Evolutionary conservation across 139 green algal genomes (phyloP).

Genomic region (Tetradesmus obliquus): DNA sequence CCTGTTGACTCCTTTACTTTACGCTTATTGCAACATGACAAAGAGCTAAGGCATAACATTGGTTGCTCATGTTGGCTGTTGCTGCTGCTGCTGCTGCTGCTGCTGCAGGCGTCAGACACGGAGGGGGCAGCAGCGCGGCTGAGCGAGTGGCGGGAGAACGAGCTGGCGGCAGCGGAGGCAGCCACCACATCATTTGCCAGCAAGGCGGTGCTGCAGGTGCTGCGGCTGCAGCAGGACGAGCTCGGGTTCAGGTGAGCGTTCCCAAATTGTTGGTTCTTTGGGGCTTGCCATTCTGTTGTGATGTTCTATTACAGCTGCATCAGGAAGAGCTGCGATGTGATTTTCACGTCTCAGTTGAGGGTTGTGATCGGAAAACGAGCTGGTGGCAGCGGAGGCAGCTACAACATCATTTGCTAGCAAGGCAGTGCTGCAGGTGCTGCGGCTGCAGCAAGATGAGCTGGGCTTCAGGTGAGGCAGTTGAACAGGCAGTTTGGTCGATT

Average conservation of each 20-base stretch:
- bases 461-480: not conserved
- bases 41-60: too few species aligned
- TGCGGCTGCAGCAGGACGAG: constrained; percentile 77
- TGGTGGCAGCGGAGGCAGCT: not conserved
- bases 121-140: constrained; percentile 61
- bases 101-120: constrained; percentile 58
- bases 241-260: constrained; percentile 57
- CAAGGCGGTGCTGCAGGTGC: constrained; percentile 42
- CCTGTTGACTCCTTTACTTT: too few species aligned
- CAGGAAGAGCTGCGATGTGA: too few species aligned
- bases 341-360: too few species aligned
- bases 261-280: too few species aligned
- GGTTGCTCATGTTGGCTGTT: too few species aligned
- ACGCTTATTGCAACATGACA: too few species aligned
- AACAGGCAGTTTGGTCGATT: too few species aligned
- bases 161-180: constrained; percentile 1
- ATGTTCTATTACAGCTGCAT: too few species aligned
- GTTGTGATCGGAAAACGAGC: not conserved
- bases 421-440: constrained; percentile 52
- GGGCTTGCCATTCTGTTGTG: too few species aligned
- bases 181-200: not conserved
- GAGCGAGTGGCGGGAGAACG: constrained; percentile 36
- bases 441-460: constrained; percentile 65
- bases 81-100: not conserved
- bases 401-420: not conserved